Base-by-base conservation (phyloP, 2,329 filamentous ascomycete genomes). In the Diaporthe ilicicola region DNA sequence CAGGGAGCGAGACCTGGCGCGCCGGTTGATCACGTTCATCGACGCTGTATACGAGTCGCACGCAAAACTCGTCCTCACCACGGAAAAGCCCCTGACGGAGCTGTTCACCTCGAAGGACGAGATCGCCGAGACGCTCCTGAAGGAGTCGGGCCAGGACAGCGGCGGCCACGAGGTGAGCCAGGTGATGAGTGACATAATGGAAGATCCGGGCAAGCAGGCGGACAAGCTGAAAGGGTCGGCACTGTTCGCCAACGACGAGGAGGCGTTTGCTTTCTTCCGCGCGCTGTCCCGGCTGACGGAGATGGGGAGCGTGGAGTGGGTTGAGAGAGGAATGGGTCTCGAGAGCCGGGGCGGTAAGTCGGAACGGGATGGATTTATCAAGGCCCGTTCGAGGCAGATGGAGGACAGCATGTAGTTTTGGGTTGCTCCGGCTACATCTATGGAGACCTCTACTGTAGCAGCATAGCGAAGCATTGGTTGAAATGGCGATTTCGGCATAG, bases 11-110 rank as follows among this genome's bases (percentile, higher is more conserved):
- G 96, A 99, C 82, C 87, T 97, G 48, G 96, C 96, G 0, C 86
- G 96, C 15, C 88, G 96, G 6, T 98, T 99, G 81, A 99, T 99
- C 80, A 99, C 95, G 0, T 98, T 99, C 76, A 94, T 99, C 74
- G 96, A 99, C 79, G 95, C 96, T 7, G 92, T 98, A 5, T 99
- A 99, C 79, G 96, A 99, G 81, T 87, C 88, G 34, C 89, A 95
- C 81, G 95, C 94, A n/a, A 98, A 98, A 83, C 88, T 99, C 9
- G 95, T 98, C 19, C 88, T 99, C 69, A 99, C 96, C 0, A 95
- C 93, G 3, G 94, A 91, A 50, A 93, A 95, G 61, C 94, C 95
- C 0, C 85, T 99, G 2, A 90, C 90, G 9, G 91, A 97, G 79
- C 89, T 98, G 42, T 99, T 98, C 82, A 87, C 97, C 55, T 94